Base-by-base conservation (phyloP, 2,329 filamentous ascomycete genomes). In the Cladosporium halotolerans region DNA sequence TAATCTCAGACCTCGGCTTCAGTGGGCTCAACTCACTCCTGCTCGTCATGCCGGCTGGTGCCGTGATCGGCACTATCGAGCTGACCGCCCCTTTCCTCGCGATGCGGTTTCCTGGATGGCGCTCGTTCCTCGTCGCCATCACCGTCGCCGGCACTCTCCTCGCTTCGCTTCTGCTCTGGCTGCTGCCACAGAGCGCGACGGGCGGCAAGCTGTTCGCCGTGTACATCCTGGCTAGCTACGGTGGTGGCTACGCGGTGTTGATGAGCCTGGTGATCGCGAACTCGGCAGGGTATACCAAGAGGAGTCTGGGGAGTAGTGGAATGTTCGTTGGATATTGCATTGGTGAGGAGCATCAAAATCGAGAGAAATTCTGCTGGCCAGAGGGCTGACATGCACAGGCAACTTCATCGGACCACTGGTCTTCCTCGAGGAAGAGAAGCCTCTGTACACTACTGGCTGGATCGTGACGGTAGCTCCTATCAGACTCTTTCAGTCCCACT, bases 261-360 rank as follows among this genome's bases (percentile, higher is more conserved):
- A 77, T 81, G 70, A 74, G 74, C 0, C 60, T 78, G 5, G 70
- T 73, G 43, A 71, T 76, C 40, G 75, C 76, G 23, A 79, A 79
- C 55, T 78, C 73, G 9, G 75, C 77, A 0, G 77, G 77, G 1
- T 79, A 79, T 49, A 79, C 77, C 0, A 79, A 79, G 62, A 66
- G 75, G 1, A 72, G 73, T 1, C 65, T 79, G 1, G 72, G 72
- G 1, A 75, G 74, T 1, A 76, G 75, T 2, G 76, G 76, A 0
- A 66, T 78, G 5, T 79, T 76, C 47, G 72, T 79, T 16, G 77
- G 76, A 1, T 79, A 79, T 57, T 79, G 76, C 58, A 64, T 78
- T 8, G 75, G 73, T 73, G 55, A 53, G 55, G 23, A 28, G 10
- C 13, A 16, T 5, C 19, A 3, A 4, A n/a, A 11, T 10, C 18